phyloP scores from a whole-genome alignment of 164 flowering plant species.

The Malania oleifera region DNA sequence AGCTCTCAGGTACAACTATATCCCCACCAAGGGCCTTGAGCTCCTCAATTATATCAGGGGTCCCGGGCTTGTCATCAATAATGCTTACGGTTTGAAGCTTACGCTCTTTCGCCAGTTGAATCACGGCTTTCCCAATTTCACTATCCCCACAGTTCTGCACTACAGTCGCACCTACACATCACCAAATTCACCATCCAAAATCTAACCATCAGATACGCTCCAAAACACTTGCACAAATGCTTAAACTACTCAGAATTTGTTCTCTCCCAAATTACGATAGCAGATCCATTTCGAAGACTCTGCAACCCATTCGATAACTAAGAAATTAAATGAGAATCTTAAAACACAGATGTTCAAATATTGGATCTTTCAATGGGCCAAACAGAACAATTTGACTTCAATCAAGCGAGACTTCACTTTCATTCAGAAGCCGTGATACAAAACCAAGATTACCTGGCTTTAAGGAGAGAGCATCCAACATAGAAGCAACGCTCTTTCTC shows the following conservation, averaged over 20 bases:
- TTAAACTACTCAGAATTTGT: not conserved
- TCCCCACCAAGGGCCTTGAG: slow-evolving; percentile 32
- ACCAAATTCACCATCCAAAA: not conserved
- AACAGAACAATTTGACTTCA: not conserved
- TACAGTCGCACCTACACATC: slow-evolving; percentile 22
- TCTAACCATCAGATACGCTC: not conserved
- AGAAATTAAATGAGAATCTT: too few relatives aligned
- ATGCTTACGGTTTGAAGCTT: slow-evolving; percentile 26
- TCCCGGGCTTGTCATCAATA: slow-evolving; percentile 30
- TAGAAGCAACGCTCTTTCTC: slow-evolving; percentile 13
- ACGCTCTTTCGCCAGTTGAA: slow-evolving; percentile 29
- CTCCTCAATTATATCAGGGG: slow-evolving; percentile 26
- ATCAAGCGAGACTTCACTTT: not conserved
- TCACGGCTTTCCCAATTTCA: slow-evolving; percentile 27
- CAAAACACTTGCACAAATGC: not conserved
- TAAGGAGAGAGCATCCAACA: slow-evolving; percentile 19
- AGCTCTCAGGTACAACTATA: slow-evolving; percentile 31
- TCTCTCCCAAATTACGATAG: not conserved
- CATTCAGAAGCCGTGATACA: not conserved
- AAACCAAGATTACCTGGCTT: slow-evolving; percentile 13
- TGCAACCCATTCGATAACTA: too few relatives aligned
- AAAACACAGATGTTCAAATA: too few relatives aligned
- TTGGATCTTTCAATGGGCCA: not conserved
- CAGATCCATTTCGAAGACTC: too few relatives aligned
- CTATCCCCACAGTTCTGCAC: slow-evolving; percentile 31